Evolutionary conservation across 139 green algal genomes (phyloP), one percentile per base, ranked within the genome.

Genomic region (Chlamydomonas sphaeroides): DNA sequence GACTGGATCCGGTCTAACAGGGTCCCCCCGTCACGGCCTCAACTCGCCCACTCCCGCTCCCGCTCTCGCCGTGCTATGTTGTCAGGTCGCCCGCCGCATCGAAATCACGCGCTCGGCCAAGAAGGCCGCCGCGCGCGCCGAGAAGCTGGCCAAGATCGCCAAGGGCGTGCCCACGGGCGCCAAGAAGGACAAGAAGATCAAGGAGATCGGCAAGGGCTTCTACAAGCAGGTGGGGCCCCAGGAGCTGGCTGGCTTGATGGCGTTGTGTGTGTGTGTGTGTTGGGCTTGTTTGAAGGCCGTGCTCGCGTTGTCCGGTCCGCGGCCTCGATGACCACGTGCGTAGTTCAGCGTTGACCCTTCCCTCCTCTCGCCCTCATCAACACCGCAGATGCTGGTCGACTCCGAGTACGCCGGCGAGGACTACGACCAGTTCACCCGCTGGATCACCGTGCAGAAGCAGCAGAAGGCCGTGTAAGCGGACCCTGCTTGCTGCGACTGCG

Each of bases 381-480:
- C n/a, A n/a, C 15, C 30, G 30, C 73, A 84, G 77, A 91, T 97
- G 86, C 79, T 94, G 39, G 91, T 93, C 56, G 95, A 98, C 80
- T 91, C 86, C 51, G 95, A 98, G 79, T 98, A 97, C 88, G 80
- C 94, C 76, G 95, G 95, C 69, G 90, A 96, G 86, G 94, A 98
- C 90, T 98, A 97, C 89, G 95, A 98, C 81, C 90, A 93, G 84
- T 98, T 98, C 81, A 80, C 83, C 66, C 88, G 80, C 68, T 98
- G 95, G 95, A 56, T 84, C 49, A 75, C 48, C 28, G 77, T 84
- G n/a, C 14, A 14, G 8, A 84, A 84, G 63, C 75, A 82, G 77
- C 41, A 36, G 39, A 84, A 84, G 77, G 21, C 77, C 57, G 65
- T 48, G 45, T 84, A 84, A 57, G 56, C 42, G 45, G 11, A 14